Base-by-base conservation (phyloP, 768 basidiomycete species). In the Mycena epipterygia region DNA sequence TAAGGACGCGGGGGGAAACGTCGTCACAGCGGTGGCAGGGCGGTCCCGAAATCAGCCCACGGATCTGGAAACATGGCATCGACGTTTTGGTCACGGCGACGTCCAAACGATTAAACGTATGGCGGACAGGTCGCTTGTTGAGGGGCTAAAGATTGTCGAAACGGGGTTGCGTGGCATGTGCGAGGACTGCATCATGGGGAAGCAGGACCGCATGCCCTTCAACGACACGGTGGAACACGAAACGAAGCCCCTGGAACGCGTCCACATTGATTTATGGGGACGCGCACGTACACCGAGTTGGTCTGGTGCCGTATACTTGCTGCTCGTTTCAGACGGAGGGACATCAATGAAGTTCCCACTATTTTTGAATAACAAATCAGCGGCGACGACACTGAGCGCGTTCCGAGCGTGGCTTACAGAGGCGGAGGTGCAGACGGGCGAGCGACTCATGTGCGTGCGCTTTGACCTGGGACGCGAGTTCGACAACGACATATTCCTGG, bases 151-250 rank as follows among this genome's bases (percentile, higher is more conserved):
- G 3, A 62, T 79, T 14, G 61, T 25, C 2, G 49, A 63, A 2
- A 41, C 5, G 11, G 32, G 59, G 5, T 11, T 68, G 17, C 29
- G 53, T 4, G 73, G 75, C 0, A 16, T 67, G 17, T 81, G 79
- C 56, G 63, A 79, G 27, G 74, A 77, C 49, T 81, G 81, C 60
- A 73, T 79, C 2, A 75, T 74, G 44, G 78, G 78, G 11, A 81
- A 81, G 58, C 76, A 78, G 19, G 61, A 67, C 0, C 5, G 27
- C 0, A 46, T 71, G 5, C 79, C 77, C 17, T 81, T 76, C 35
- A 74, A 80, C 41, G 73, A 69, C 11, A 66, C 32, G 9, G 64
- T 74, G 0, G 41, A n/a, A 1, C 72, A 61, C 9, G 75, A 78
- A 49, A 69, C 30, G 0, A 14, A 37, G 35, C 35, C 35, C 8